Conservation (phyloP, 148 eudicot genomes). For the Oxyria digyna region DNA sequence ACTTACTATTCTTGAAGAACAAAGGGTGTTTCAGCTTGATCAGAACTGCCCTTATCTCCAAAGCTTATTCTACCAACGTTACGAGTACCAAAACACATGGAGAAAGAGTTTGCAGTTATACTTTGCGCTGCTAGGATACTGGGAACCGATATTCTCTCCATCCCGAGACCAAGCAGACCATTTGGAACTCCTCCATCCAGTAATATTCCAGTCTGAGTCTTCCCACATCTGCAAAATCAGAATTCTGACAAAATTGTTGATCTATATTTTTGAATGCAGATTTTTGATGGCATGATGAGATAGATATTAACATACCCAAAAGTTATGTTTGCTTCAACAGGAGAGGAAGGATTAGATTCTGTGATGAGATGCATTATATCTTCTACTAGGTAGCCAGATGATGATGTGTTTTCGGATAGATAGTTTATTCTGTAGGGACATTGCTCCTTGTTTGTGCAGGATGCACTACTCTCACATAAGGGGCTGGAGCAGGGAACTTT, state of each 20-base stretch:
- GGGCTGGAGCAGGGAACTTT: constrained; percentile 63
- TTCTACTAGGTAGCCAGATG: constrained; percentile 65
- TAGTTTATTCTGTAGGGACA: constrained; percentile 61
- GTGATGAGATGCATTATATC: constrained; percentile 68
- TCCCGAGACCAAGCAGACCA: constrained; percentile 80
- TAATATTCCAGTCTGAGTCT: constrained; percentile 61
- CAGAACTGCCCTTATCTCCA: constrained; percentile 71
- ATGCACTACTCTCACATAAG: constrained; percentile 33
- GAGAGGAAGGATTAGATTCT: constrained; percentile 36
- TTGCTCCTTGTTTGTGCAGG: constrained; percentile 22
- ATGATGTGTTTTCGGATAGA: constrained; percentile 68
- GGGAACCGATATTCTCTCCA: constrained; percentile 56
- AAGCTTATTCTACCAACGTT: constrained; percentile 66
- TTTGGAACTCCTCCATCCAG: constrained; percentile 69
- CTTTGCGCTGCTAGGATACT: constrained; percentile 56
- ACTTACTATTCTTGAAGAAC: constrained; percentile 13
- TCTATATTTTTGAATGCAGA: too few relatives aligned
- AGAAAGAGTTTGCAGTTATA: constrained; percentile 64
- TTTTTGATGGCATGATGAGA: neutral
- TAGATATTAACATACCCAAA: constrained; percentile 43
- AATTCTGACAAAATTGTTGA: too few relatives aligned
- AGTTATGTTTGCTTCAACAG: constrained; percentile 47
- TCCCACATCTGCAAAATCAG: constrained; percentile 61
- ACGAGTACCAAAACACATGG: constrained; percentile 74
- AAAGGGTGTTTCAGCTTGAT: constrained; percentile 62